These are phyloP conservation scores for Abrus precatorius DNA, from an alignment of 306 rosid genomes.

Conservation along the genomic window DNA sequence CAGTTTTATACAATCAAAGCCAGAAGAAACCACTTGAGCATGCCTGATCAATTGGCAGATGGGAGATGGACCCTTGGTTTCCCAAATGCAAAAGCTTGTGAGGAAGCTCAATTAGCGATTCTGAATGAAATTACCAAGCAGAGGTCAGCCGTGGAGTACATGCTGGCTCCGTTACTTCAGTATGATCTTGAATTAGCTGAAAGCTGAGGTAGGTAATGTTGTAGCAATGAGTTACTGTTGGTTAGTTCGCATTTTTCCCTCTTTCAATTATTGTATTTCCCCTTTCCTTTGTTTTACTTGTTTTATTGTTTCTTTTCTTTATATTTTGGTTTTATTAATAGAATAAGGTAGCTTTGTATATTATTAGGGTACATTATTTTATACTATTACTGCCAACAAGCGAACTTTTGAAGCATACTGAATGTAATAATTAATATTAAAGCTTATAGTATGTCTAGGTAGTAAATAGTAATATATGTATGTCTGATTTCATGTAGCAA, in stretches of 20 bases:
- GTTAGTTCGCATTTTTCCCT: constrained; percentile 35
- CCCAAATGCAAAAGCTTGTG: constrained; percentile 67
- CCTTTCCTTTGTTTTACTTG: not conserved
- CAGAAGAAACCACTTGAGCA: constrained; percentile 50
- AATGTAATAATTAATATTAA: constrained; percentile 35
- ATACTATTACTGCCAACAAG: constrained; percentile 14
- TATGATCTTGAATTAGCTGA: constrained; percentile 53
- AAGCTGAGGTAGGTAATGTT: constrained; percentile 50
- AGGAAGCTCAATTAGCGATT: constrained; percentile 65
- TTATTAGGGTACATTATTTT: constrained; percentile 35
- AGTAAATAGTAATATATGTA: constrained; percentile 17
- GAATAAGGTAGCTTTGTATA: constrained; percentile 27
- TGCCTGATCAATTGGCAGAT: constrained; percentile 59
- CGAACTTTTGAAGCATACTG: constrained; percentile 38
- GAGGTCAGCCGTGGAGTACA: constrained; percentile 69
- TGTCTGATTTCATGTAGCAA: constrained; percentile 33
- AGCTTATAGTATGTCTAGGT: constrained; percentile 17
- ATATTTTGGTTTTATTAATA: constrained; percentile 34
- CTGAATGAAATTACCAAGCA: constrained; percentile 70
- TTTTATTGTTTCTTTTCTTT: constrained; percentile 3
- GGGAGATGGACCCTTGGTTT: constrained; percentile 93
- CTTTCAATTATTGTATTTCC: not conserved
- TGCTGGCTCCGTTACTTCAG: constrained; percentile 72
- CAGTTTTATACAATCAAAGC: constrained; percentile 50
- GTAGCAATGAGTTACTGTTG: constrained; percentile 28